Evolutionary conservation across 129 eudicot genomes (phyloP).

Genomic region (Lactuca saligna): DNA sequence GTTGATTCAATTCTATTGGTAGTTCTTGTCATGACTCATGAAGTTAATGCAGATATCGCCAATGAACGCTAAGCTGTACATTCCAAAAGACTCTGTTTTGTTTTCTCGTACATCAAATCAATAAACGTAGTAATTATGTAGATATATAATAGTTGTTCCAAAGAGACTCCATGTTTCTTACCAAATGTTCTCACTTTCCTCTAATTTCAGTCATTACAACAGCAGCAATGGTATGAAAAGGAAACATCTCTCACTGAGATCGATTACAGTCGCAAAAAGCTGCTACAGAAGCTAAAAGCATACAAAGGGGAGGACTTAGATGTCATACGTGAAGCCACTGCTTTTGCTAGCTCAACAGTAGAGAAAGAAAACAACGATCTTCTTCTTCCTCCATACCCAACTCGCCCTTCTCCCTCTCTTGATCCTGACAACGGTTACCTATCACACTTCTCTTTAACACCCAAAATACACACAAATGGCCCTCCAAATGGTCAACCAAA

Average conservation of each 20-base stretch:
- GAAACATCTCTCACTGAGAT: slow-evolving; percentile 80
- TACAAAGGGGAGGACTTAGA: slow-evolving; percentile 79
- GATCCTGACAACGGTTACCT: slow-evolving; percentile 25
- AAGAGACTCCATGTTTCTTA: neutral
- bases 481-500: slow-evolving; percentile 20
- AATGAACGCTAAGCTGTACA: neutral
- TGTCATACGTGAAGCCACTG: slow-evolving; percentile 72
- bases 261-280: slow-evolving; percentile 64
- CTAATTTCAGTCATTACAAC: slow-evolving; percentile 61
- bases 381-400: slow-evolving; percentile 87
- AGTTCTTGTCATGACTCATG: neutral
- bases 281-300: slow-evolving; percentile 68
- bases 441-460: slow-evolving; percentile 47
- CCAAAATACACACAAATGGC: slow-evolving; percentile 24
- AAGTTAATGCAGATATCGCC: neutral
- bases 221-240: slow-evolving; percentile 85
- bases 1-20: neutral
- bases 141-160: neutral
- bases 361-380: slow-evolving; percentile 65
- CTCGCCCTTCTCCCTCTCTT: slow-evolving; percentile 49
- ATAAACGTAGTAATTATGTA: neutral
- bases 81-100: neutral
- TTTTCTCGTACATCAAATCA: neutral
- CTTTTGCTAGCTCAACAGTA: slow-evolving; percentile 79
- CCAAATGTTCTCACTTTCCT: neutral